Evolutionary conservation across 768 basidiomycete species (phyloP), one percentile per base, ranked within the genome.

Genomic region (Boletus coccyginus): DNA sequence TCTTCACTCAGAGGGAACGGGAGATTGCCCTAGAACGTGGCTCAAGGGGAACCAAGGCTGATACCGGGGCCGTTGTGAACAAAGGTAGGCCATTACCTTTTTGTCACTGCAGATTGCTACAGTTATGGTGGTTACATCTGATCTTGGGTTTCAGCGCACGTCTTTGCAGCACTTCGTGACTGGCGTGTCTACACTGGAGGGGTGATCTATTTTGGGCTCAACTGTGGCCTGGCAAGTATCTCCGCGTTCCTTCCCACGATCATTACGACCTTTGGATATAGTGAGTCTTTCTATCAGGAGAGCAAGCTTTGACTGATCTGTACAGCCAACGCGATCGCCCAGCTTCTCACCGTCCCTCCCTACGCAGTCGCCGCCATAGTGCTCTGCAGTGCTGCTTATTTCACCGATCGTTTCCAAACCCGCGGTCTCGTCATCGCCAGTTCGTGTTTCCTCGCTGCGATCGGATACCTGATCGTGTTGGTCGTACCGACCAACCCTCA

Each of bases 161-260:
- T 90, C 39, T 60, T 69, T 9, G 74, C 80, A 47, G 90, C 88
- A 4, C 77, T 91, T 62, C 66, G 73, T 50, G 91, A 92, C 66
- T 91, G 89, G 90, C 82, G 85, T 62, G 81, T 86, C 51, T 62
- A 89, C 61, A 63, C 75, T 9, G 88, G 78, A 0, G 90, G 90
- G 0, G 79, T 85, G 31, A 84, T 91, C 57, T 92, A 90, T 68
- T 90, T 92, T 65, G 88, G 87, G 32, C 72, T 89, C 48, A 91
- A 91, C 63, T 82, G 81, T 49, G 86, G 88, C 21, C 73, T 92
- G 16, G 85, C 88, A n/a, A 88, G 90, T 10, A 87, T 87, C 36
- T 85, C 86, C 24, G 89, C 90, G 0, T 94, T 94, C 74, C 73
- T 94, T 52, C 92, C 92, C 3, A 92, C 90, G 3, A 90, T 93